Conservation (phyloP, 306 rosid genomes). For the Casuarina glauca region DNA sequence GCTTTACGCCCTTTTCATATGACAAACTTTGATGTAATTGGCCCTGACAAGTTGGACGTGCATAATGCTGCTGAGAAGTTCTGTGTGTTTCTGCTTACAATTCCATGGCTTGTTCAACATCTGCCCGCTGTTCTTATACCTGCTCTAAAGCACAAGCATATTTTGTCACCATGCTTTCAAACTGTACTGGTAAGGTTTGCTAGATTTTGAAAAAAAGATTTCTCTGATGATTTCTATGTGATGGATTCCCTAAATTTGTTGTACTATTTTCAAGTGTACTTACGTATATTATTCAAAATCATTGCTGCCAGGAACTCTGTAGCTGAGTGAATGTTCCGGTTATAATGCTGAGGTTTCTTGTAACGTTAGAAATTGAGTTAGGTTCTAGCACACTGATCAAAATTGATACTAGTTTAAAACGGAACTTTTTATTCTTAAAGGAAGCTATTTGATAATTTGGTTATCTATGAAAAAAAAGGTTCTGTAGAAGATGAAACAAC, state of each 20-base stretch:
- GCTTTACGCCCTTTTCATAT: slow-evolving; percentile 76
- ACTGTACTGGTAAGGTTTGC: slow-evolving; percentile 73
- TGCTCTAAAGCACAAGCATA: slow-evolving; percentile 82
- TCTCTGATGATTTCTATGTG: neutral
- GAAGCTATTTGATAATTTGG: slow-evolving; percentile 9
- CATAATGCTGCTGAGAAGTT: slow-evolving; percentile 63
- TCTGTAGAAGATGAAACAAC: slow-evolving; percentile 15
- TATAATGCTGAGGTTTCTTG: neutral
- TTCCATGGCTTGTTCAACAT: slow-evolving; percentile 77
- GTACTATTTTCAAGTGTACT: slow-evolving; percentile 1
- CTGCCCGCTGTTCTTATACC: slow-evolving; percentile 76
- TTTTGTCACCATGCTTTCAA: slow-evolving; percentile 75
- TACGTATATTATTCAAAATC: slow-evolving; percentile 16
- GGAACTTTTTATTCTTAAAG: slow-evolving; percentile 13
- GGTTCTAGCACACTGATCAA: slow-evolving; percentile 19
- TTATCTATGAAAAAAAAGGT: slow-evolving; percentile 9
- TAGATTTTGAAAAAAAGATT: slow-evolving; percentile 26
- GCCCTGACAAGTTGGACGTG: slow-evolving; percentile 41
- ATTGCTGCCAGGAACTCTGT: slow-evolving; percentile 15
- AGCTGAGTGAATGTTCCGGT: slow-evolving; percentile 22
- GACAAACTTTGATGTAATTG: slow-evolving; percentile 41
- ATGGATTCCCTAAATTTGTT: slow-evolving; percentile 5
- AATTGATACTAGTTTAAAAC: slow-evolving; percentile 16
- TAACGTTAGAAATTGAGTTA: neutral
- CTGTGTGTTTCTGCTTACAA: slow-evolving; percentile 55